Conservation (phyloP, 352 stramenopile species). For the Pythium oligandrum region DNA sequence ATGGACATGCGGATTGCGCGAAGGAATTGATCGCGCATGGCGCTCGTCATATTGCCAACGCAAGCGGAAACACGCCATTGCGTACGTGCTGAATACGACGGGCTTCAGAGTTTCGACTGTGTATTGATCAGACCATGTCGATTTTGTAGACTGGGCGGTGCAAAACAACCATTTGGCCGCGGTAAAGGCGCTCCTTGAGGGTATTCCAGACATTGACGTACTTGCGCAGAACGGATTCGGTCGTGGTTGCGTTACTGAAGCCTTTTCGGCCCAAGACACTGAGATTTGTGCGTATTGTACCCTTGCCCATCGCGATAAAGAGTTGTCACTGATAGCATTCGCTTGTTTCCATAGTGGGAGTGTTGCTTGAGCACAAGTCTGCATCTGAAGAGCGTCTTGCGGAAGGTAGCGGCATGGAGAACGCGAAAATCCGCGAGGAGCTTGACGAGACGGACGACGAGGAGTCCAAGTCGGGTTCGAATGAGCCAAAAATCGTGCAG, state of each 20-base stretch:
- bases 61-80: conserved; percentile 70
- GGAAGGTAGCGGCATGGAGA: conserved; percentile 66
- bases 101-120: background rate
- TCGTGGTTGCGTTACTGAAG: conserved; percentile 74
- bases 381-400: conserved; percentile 73
- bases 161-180: conserved; percentile 84
- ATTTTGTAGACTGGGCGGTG: conserved; percentile 74
- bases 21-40: conserved; percentile 50
- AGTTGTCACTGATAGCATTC: too few relatives aligned
- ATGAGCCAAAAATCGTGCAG: conserved; percentile 61
- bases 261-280: conserved; percentile 79
- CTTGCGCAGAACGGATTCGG: conserved; percentile 80
- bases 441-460: conserved; percentile 37
- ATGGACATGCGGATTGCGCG: conserved; percentile 64
- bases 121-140: conserved; percentile 1
- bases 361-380: conserved; percentile 73
- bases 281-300: conserved; percentile 58
- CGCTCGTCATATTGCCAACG: conserved; percentile 58
- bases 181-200: conserved; percentile 67
- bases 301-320: too few relatives aligned
- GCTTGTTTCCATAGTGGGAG: conserved; percentile 31
- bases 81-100: conserved; percentile 33
- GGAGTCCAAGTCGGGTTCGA: conserved; percentile 14
- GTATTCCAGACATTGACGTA: conserved; percentile 71
- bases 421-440: conserved; percentile 56